phyloP scores from a whole-genome alignment of 768 basidiomycete genomes.

The Phylloporus sp. region DNA sequence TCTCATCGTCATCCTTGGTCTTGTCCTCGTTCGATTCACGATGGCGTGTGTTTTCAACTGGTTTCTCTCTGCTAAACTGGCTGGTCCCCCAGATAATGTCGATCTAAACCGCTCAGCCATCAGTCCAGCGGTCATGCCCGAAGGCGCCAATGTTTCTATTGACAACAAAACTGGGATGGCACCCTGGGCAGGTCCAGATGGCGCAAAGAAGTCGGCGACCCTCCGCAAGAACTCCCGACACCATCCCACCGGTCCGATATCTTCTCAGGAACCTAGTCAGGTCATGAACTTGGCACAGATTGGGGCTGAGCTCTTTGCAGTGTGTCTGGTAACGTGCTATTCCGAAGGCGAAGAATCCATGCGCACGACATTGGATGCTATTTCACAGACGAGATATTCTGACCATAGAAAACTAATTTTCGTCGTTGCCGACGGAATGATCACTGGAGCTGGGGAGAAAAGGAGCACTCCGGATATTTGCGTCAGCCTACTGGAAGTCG shows the following conservation, averaged over 20 bases:
- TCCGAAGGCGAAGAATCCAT: slow-evolving; percentile 95
- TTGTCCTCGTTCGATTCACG: slow-evolving; percentile 86
- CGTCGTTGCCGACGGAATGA: slow-evolving; percentile 97
- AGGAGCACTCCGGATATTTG: slow-evolving; percentile 95
- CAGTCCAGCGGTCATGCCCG: slow-evolving; percentile 93
- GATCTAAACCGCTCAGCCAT: slow-evolving; percentile 81
- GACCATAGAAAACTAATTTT: slow-evolving; percentile 91
- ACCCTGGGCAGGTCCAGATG: slow-evolving; percentile 76
- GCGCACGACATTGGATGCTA: slow-evolving; percentile 88
- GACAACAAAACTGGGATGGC: slow-evolving; percentile 90
- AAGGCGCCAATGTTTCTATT: slow-evolving; percentile 91
- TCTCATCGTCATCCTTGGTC: slow-evolving; percentile 84
- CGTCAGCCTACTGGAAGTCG: slow-evolving; percentile 85
- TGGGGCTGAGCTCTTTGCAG: slow-evolving; percentile 90
- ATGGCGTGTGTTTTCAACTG: slow-evolving; percentile 98
- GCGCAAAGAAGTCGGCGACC: slow-evolving; percentile 50
- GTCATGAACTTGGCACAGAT: slow-evolving; percentile 83
- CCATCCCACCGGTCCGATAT: slow-evolving; percentile 44
- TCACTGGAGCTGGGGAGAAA: slow-evolving; percentile 96
- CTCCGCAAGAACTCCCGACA: slow-evolving; percentile 34
- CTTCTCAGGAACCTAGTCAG: slow-evolving; percentile 43
- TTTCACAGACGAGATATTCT: slow-evolving; percentile 86
- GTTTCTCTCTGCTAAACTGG: slow-evolving; percentile 84
- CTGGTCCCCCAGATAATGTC: slow-evolving; percentile 67
- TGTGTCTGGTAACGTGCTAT: slow-evolving; percentile 96